Evolutionary conservation across 345 rosid species (phyloP).

Genomic region (Gossypium ekmanianum): DNA sequence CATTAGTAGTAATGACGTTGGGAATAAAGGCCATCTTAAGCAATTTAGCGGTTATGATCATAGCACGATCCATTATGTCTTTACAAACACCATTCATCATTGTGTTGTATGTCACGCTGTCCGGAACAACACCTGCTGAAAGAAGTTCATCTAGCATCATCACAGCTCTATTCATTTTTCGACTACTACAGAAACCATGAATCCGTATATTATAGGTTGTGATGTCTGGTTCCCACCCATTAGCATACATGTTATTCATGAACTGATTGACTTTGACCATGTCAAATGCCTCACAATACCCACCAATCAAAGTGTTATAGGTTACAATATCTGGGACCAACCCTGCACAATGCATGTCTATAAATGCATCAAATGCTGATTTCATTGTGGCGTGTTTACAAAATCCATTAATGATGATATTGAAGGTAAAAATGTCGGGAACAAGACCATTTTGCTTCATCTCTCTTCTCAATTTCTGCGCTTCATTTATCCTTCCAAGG

Average conservation of each 20-base stretch:
- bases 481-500: slow-evolving; percentile 46
- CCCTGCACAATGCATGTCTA: slow-evolving; percentile 45
- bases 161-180: slow-evolving; percentile 49
- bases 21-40: slow-evolving; percentile 73
- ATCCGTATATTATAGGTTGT: slow-evolving; percentile 54
- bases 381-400: slow-evolving; percentile 55
- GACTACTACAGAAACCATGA: slow-evolving; percentile 43
- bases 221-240: slow-evolving; percentile 61
- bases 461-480: slow-evolving; percentile 47
- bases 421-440: slow-evolving; percentile 57
- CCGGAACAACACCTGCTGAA: slow-evolving; percentile 48
- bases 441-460: slow-evolving; percentile 57
- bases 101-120: slow-evolving; percentile 70
- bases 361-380: slow-evolving; percentile 40
- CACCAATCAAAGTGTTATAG: slow-evolving; percentile 66
- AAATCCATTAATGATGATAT: slow-evolving; percentile 59
- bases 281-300: slow-evolving; percentile 53
- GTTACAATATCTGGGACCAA: slow-evolving; percentile 59
- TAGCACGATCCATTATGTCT: slow-evolving; percentile 53
- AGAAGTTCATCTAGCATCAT: slow-evolving; percentile 52
- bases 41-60: slow-evolving; percentile 61
- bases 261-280: slow-evolving; percentile 44
- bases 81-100: slow-evolving; percentile 52
- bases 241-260: slow-evolving; percentile 40
- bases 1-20: slow-evolving; percentile 49